Evolutionary conservation across 495 filamentous ascomycete species (phyloP).

Genomic region (Beverwykella pulmonaria): DNA sequence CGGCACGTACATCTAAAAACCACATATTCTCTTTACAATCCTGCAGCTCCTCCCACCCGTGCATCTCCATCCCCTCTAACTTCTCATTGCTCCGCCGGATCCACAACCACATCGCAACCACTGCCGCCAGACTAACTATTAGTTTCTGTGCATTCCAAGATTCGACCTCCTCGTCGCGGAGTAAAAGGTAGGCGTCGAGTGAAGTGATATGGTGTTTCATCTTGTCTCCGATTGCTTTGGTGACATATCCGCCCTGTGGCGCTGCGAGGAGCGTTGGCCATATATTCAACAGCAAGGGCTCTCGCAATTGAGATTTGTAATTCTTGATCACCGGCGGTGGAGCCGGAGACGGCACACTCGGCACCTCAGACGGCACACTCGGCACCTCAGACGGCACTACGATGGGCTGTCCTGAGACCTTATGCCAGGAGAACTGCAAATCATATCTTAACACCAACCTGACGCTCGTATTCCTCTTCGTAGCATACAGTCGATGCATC

Average conservation of each 20-base stretch:
- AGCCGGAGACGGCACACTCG: neutral
- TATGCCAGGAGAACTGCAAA: neutral
- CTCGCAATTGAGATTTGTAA: neutral
- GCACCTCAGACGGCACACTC: neutral
- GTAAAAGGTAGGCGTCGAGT: constrained; percentile 5
- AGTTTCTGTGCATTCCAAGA: neutral
- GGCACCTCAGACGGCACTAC: neutral
- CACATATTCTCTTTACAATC: neutral
- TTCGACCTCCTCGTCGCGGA: constrained; percentile 3
- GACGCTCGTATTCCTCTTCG: neutral
- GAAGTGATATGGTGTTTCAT: constrained; percentile 21
- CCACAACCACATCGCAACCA: constrained; percentile 2
- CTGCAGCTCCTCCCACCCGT: constrained; percentile 4
- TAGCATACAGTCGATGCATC: neutral
- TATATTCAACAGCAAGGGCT: neutral
- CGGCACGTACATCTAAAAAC: no score
- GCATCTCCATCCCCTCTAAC: constrained; percentile 3
- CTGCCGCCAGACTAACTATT: neutral
- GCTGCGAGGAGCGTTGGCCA: neutral
- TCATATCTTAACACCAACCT: constrained; percentile 9
- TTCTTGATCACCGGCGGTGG: neutral
- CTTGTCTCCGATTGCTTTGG: neutral
- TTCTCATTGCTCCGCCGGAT: neutral
- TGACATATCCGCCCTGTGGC: neutral
- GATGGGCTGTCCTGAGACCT: neutral